Evolutionary conservation across 176 grass and related monocot genomes (phyloP), one percentile per base, ranked within the genome.

Genomic region (Paspalum notatum): DNA sequence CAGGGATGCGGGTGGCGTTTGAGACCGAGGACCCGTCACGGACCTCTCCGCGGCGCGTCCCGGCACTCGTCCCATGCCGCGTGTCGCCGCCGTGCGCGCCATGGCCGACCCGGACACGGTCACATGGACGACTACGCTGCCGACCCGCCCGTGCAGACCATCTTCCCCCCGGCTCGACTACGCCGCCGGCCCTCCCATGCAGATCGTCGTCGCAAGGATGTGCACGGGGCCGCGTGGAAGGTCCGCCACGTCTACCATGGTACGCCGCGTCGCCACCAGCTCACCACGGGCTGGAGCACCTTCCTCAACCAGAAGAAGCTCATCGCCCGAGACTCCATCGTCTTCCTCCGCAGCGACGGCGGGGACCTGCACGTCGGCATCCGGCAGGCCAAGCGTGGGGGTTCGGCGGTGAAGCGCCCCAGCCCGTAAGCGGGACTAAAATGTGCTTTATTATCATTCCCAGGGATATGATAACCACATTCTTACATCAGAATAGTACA

Each of bases 291-390:
- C 14, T 99, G 96, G 96, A 95, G 96, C 86, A 89, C 84, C 20
- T 99, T 99, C 71, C 92, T 99, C 24, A 95, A 95, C 88, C 86
- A 90, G 40, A 99, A 99, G 92, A 95, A 91, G 69, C 96, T 99
- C 55, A 82, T 99, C 20, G 90, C 90, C 0, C 92, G 96, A 5
- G 92, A 99, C 74, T 95, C 92, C 26, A 93, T 93, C 57, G 92
- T 99, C 21, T 95, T 99, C 71, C 83, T 99, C 72, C 86, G 88
- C 66, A 84, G 91, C 24, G 90, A 91, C 40, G 72, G 51, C 46
- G 96, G 92, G 60, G 92, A 95, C 62, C 86, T 99, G 22, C 87
- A 91, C 75, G 84, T 99, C 38, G 96, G 96, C 55, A 95, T 99
- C 79, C 66, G 96, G 9, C 92, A 92, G 18, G 88, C 90, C 27